Evolutionary conservation across 257 asterid species (phyloP).

Genomic region (Primulina huaijiensis): DNA sequence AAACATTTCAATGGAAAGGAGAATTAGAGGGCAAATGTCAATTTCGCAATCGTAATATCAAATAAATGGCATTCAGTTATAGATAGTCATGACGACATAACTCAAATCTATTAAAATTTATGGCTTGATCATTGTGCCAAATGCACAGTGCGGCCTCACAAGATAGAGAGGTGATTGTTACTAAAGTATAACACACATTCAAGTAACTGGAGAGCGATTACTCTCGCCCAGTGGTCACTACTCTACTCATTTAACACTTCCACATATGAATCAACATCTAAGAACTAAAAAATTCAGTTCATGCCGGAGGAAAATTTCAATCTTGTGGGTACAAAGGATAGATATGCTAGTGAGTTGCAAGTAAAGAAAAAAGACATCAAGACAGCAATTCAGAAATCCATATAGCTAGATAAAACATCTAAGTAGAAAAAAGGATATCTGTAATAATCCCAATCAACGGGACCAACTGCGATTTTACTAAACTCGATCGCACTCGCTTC

Average conservation of each 20-base stretch:
- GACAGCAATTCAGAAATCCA: not conserved
- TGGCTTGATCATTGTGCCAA: too few species aligned
- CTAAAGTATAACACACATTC: not conserved
- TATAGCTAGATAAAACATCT: not conserved
- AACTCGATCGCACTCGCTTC: slow-evolving; percentile 86
- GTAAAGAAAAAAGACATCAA: slow-evolving; percentile 2
- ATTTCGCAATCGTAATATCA: too few species aligned
- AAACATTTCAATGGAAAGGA: too few species aligned
- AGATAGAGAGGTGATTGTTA: too few species aligned
- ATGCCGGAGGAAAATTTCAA: not conserved
- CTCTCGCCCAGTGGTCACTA: not conserved
- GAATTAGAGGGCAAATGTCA: too few species aligned
- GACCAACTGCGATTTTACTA: slow-evolving; percentile 90
- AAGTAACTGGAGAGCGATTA: not conserved
- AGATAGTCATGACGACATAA: too few species aligned
- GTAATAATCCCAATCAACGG: slow-evolving; percentile 85
- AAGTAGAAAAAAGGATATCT: slow-evolving; percentile 74
- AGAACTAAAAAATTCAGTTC: not conserved
- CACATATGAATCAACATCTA: not conserved
- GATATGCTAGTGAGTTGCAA: slow-evolving; percentile 2
- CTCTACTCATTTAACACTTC: not conserved
- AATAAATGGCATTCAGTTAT: too few species aligned
- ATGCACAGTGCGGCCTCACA: too few species aligned
- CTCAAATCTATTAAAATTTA: too few species aligned
- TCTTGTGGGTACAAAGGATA: not conserved